Evolutionary conservation across 192 early-diverging fungal species (phyloP), one percentile per base, ranked within the genome.

Genomic region (Coemansia sp.): DNA sequence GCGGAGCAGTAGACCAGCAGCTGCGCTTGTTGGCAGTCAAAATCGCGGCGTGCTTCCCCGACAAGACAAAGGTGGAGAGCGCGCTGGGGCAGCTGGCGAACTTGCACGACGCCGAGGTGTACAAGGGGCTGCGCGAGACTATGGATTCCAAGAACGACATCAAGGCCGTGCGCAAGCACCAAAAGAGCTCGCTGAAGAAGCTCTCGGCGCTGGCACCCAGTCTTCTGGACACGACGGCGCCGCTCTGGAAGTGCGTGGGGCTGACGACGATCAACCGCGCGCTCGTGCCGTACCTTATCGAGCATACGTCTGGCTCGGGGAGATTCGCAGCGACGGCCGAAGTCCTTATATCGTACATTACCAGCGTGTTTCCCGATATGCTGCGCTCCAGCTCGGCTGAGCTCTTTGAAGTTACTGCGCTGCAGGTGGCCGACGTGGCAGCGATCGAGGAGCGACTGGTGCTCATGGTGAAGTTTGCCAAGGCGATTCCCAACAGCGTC

Each of bases 241-340:
- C 90, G 15, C 75, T 96, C 22, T 82, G 97, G 47, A 88, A 93
- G 31, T 85, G 92, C 9, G 88, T 94, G 12, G 87, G 88, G 9
- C 70, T 95, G 39, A 89, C 88, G 8, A 77, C 94, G 7, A 71
- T 96, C 54, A 91, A 94, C 65, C 89, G 87, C 45, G 87, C 84
- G 4, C 42, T 77, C 47, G 68, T 54, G 64, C 85, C 37, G 80
- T 94, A 37, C 74, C 88, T 40, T 47, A 84, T 62, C 59, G 96
- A 60, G 67, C 94, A 53, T 75, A 19, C 46, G 7, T 51, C 31
- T 35, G 60, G 17, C n/a, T 32, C 22, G 32, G 56, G 60, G 47
- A 46, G 15, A 43, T 64, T 78, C 15, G 62, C 36, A 19, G 32
- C 46, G 6, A 59, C 76, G 5, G 76, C 82, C 2, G 76, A 59